These are phyloP conservation scores for Russula sp. DNA, from an alignment of 768 basidiomycete species.

Conservation along the genomic window DNA sequence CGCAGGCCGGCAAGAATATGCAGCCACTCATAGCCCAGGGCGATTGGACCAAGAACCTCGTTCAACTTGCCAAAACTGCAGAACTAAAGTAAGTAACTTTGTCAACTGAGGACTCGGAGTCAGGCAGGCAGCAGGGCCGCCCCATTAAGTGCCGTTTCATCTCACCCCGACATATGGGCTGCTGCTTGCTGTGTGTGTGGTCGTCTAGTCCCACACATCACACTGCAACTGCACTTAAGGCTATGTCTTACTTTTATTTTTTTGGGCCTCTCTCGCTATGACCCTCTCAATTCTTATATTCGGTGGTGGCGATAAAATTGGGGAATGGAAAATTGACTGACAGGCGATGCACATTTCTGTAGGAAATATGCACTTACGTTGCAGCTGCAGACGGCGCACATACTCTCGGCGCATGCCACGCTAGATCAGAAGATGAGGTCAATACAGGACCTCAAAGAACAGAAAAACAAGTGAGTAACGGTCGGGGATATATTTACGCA, in stretches of 20 bases:
- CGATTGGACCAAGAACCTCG: slow-evolving; percentile 84
- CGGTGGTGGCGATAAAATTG: background rate
- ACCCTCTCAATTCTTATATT: background rate
- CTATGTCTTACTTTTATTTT: background rate
- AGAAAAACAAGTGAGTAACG: slow-evolving; percentile 77
- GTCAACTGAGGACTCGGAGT: no score
- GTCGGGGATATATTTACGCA: slow-evolving; percentile 23
- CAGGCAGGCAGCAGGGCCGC: no score
- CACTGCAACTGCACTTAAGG: no score
- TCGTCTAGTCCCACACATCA: no score
- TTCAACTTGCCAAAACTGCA: slow-evolving; percentile 82
- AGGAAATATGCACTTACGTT: slow-evolving; percentile 83
- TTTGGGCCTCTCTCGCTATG: background rate
- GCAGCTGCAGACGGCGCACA: slow-evolving; percentile 84
- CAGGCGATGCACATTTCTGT: background rate
- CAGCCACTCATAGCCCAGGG: slow-evolving; percentile 61
- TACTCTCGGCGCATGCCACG: slow-evolving; percentile 76
- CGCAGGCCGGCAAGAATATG: slow-evolving; percentile 23
- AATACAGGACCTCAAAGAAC: slow-evolving; percentile 78
- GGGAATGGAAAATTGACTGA: background rate
- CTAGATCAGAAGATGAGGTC: slow-evolving; percentile 75
- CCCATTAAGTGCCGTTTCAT: background rate
- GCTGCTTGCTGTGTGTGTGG: no score
- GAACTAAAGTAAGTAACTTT: slow-evolving; percentile 75
- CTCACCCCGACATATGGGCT: background rate